Conservation (phyloP, 2,329 filamentous ascomycete genomes). For the Pseudogymnoascus sp. region DNA sequence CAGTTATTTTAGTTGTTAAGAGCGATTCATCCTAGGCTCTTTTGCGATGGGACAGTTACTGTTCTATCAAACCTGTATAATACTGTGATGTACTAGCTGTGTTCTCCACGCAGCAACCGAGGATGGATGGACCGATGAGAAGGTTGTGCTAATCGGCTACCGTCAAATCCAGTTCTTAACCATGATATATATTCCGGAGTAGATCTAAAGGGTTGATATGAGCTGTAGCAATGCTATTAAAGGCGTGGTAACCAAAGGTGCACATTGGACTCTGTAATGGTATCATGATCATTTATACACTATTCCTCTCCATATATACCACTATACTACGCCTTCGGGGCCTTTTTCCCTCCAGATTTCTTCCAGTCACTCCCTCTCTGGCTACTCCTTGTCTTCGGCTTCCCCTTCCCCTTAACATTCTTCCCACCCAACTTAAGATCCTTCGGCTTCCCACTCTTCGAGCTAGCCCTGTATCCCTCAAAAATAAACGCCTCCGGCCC, state of each 20-base stretch:
- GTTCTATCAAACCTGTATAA: not conserved
- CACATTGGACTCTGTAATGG: not conserved
- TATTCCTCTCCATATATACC: not conserved
- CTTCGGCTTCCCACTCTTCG: slow-evolving; percentile 55
- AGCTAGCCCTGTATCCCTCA: slow-evolving; percentile 67
- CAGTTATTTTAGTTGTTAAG: not conserved
- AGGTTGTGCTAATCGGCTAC: not conserved
- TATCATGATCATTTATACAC: slow-evolving; percentile 9
- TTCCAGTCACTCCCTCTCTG: slow-evolving; percentile 30
- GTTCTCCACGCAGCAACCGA: not conserved
- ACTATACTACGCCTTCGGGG: slow-evolving; percentile 1
- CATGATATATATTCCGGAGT: not conserved
- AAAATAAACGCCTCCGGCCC: slow-evolving; percentile 66
- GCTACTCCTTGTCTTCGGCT: slow-evolving; percentile 30
- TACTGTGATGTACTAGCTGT: not conserved
- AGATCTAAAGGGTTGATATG: not conserved
- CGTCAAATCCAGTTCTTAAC: not conserved
- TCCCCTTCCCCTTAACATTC: slow-evolving; percentile 43
- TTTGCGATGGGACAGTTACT: not conserved
- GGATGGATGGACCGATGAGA: not conserved
- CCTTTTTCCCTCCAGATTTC: slow-evolving; percentile 31
- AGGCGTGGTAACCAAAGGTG: not conserved
- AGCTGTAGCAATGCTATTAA: not conserved
- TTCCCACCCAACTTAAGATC: slow-evolving; percentile 51
- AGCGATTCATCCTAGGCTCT: not conserved